A percentile compares a stretch with the other conserved stretches of the same genome.
phyloP scores from a whole-genome alignment of 1,139 yeast genomes.

The Kodamaea sp. region DNA sequence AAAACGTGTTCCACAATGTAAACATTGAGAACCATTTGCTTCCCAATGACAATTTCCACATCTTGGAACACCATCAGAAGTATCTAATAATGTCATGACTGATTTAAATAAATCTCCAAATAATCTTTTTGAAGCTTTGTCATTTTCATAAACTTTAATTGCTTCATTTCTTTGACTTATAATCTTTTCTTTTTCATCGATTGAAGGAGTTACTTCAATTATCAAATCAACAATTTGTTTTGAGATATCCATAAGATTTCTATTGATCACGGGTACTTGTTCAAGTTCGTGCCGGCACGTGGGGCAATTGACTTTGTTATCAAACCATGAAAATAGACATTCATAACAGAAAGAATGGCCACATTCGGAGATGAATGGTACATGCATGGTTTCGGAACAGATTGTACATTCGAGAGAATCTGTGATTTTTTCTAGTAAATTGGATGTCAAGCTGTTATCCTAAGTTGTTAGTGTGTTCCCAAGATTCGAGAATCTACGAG shows the following conservation, averaged over 20 bases:
- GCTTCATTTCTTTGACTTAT: constrained; percentile 23
- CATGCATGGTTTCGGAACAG: constrained; percentile 44
- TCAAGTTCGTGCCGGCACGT: constrained; percentile 46
- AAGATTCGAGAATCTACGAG: neutral
- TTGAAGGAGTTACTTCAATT: constrained; percentile 23
- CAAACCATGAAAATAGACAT: constrained; percentile 52
- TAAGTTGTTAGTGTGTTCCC: constrained; percentile 12
- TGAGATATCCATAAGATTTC: constrained; percentile 39
- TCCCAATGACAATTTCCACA: constrained; percentile 87
- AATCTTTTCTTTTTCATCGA: constrained; percentile 19
- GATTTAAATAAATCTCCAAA: constrained; percentile 51
- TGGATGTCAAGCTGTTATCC: constrained; percentile 16
- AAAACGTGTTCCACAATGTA: constrained; percentile 50
- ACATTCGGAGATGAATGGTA: constrained; percentile 40
- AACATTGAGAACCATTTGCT: constrained; percentile 53
- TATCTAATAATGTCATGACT: constrained; percentile 52
- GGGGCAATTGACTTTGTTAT: constrained; percentile 50
- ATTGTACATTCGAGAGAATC: constrained; percentile 38
- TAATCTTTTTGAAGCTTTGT: constrained; percentile 30
- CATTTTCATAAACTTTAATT: constrained; percentile 34
- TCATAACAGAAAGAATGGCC: constrained; percentile 47
- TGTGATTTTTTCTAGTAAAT: constrained; percentile 23
- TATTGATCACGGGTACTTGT: constrained; percentile 43
- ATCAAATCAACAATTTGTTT: constrained; percentile 27
- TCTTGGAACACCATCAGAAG: constrained; percentile 73